Percentiles rank a stretch among this genome's conserved stretches.
Conservation (phyloP, 2,329 filamentous ascomycete species). For the Aureobasidium sp. region DNA sequence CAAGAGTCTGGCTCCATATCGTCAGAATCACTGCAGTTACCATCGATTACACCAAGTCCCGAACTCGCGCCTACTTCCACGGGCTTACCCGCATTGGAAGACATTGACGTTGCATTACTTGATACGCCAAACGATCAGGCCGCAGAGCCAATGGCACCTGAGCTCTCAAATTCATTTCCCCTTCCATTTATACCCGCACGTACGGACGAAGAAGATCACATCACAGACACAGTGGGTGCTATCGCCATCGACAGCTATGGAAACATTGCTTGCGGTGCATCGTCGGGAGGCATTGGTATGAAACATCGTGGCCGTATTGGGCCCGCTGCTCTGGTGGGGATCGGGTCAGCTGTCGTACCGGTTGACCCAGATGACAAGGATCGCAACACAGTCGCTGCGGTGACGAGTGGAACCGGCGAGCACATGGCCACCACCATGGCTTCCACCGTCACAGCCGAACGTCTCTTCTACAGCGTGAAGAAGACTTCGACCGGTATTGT, state of each 20-base stretch:
- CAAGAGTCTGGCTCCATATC: slow-evolving; percentile 19
- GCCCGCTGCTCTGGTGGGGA: slow-evolving; percentile 84
- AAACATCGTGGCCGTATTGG: slow-evolving; percentile 89
- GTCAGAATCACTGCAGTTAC: slow-evolving; percentile 23
- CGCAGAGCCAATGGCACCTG: not conserved
- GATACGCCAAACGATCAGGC: not conserved
- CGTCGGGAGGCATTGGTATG: slow-evolving; percentile 97
- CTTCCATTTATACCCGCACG: not conserved
- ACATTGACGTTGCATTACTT: not conserved
- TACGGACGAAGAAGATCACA: slow-evolving; percentile 45
- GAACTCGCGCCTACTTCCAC: not conserved
- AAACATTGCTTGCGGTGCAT: slow-evolving; percentile 87
- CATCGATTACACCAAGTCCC: slow-evolving; percentile 23
- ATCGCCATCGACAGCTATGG: slow-evolving; percentile 85
- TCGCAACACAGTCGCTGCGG: slow-evolving; percentile 65
- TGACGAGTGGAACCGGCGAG: slow-evolving; percentile 92
- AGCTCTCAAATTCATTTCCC: not conserved
- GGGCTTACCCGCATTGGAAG: not conserved
- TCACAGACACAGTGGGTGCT: slow-evolving; percentile 92
- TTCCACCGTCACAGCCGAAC: slow-evolving; percentile 75
- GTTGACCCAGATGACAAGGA: slow-evolving; percentile 63
- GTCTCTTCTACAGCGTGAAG: slow-evolving; percentile 66
- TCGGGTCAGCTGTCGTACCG: slow-evolving; percentile 87
- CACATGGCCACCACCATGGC: slow-evolving; percentile 97
- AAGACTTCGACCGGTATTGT: slow-evolving; percentile 46